Base-by-base conservation (phyloP, 2,329 filamentous ascomycete species). In the Aspergillus ruber region DNA sequence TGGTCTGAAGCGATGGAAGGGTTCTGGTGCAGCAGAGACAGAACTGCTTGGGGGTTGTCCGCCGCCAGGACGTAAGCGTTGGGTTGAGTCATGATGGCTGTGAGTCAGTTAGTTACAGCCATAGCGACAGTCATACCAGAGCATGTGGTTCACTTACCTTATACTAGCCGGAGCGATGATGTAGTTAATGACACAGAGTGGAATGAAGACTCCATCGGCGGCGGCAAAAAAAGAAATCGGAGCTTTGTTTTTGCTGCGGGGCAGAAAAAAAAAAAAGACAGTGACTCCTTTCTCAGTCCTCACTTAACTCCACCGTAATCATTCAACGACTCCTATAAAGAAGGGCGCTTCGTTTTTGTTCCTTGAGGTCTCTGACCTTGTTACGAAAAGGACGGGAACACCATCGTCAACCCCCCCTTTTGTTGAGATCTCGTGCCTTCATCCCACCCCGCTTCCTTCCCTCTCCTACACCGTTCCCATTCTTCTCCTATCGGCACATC, bases 41-140 rank as follows among this genome's bases (percentile, higher is more conserved):
- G 75, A 46, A 98, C 81, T 40, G 80, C 76, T 38, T 81, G 72
- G 44, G 85, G 86, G 61, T 89, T 85, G 67, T 95, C 91, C 50
- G 91, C 88, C 36, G 90, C 91, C 43, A 90, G 78, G 47, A 89
- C 75, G 64, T 85, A 88, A 1, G 79, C 79, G 59, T 89, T 90
- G 35, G 67, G 64, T 51, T 64, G 62, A 53, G 62, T 61, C 68
- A 71, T 72, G 32, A 40, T 56, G 50, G 32, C 38, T 43, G 17
- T 42, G 25, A 48, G 43, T 42, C 41, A 43, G 8, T 21, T 20
- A 32, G 36, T 12, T 29, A 29, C 6, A 35, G 33, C 8, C 33
- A 35, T 29, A 29, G 25, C 25, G 12, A 29, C 10, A 29, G 25
- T 5, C 25, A 29, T 29, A 29, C 9, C 9, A 12, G 25, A 29